Evolutionary conservation across 805 yeast genomes (phyloP), one percentile per base, ranked within the genome.

Genomic region (Spencermartinsiella europaea): DNA sequence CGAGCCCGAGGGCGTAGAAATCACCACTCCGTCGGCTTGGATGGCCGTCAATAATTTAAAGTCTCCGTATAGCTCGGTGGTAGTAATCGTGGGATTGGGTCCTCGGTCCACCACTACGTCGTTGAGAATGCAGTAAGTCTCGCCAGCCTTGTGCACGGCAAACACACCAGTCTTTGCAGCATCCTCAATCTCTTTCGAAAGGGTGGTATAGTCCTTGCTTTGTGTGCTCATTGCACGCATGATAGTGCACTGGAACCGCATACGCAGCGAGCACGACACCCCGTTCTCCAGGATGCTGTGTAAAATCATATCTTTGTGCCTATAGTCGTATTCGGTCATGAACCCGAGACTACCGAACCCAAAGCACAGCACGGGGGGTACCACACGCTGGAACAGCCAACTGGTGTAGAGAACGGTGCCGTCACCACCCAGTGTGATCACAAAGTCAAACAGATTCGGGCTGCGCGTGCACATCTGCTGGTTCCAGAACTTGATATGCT

Each of bases 381-480:
- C 96, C 41, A 77, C 75, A 47, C 76, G 70, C 66, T 85, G 95
- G 65, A 93, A 93, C 35, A 89, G 70, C 47, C 93, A 83, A 1
- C 95, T 88, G 0, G 91, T 91, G 58, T 84, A 84, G 7, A 91
- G 69, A 40, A 91, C 96, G 0, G 99, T 93, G 5, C 99, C 98
- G 61, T 93, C 99, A 15, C 99, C 99, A 20, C 99, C 99, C 5
- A 93, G 71, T 0, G 98, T 87, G 38, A 91, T 78, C 2, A 88
- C 82, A 49, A 90, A 69, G 63, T 91, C 98, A 53, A 81, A 77
- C 39, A 70, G 58, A 31, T 75, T 72, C 2, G 78, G 72, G 64
- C 53, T 44, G 20, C 42, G 42, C 21, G 55, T 20, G 10, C 86
- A 75, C 45, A 82, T 69, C 16, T 73, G 73, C 42, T 79, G 75